These are phyloP conservation scores for Alternaria metachromatica DNA, from an alignment of 2,329 filamentous ascomycete species.

Conservation along the genomic window DNA sequence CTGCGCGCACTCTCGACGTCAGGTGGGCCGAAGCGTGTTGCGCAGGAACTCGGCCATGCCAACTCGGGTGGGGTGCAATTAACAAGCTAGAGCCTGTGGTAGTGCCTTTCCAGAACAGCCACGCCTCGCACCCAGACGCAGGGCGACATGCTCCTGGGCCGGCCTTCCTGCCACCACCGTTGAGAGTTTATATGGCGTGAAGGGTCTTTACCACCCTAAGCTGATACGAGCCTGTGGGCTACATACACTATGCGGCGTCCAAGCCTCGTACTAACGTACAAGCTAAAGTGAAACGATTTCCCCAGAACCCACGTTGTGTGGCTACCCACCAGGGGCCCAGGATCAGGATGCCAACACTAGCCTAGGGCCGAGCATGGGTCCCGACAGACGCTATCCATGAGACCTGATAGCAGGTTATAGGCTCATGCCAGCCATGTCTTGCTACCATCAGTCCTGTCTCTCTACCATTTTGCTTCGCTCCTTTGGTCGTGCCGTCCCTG, in stretches of 20 bases:
- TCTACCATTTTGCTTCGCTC: constrained; percentile 21
- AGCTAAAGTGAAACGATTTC: constrained; percentile 48
- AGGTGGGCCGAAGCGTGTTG: constrained; percentile 32
- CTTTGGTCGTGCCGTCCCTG: constrained; percentile 18
- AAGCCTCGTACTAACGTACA: constrained; percentile 26
- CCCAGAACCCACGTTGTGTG: constrained; percentile 48
- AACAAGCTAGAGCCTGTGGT: constrained; percentile 26
- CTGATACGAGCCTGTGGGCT: constrained; percentile 19
- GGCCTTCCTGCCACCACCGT: constrained; percentile 27
- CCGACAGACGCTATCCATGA: constrained; percentile 38
- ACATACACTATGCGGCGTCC: constrained; percentile 26
- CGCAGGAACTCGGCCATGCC: constrained; percentile 28
- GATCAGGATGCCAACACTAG: constrained; percentile 40
- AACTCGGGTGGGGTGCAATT: constrained; percentile 22
- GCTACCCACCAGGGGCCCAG: constrained; percentile 37
- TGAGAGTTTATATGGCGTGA: constrained; percentile 17
- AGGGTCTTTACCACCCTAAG: constrained; percentile 8
- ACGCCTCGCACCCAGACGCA: constrained; percentile 21
- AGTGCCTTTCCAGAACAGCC: constrained; percentile 33
- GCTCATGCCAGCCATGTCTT: constrained; percentile 41
- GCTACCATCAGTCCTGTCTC: constrained; percentile 29
- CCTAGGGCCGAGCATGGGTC: constrained; percentile 29
- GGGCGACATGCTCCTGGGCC: constrained; percentile 18
- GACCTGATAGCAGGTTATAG: constrained; percentile 47
- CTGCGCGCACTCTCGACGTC: constrained; percentile 18